phyloP scores from a whole-genome alignment of 768 basidiomycete genomes.

The Hypsizygus marmoreus region DNA sequence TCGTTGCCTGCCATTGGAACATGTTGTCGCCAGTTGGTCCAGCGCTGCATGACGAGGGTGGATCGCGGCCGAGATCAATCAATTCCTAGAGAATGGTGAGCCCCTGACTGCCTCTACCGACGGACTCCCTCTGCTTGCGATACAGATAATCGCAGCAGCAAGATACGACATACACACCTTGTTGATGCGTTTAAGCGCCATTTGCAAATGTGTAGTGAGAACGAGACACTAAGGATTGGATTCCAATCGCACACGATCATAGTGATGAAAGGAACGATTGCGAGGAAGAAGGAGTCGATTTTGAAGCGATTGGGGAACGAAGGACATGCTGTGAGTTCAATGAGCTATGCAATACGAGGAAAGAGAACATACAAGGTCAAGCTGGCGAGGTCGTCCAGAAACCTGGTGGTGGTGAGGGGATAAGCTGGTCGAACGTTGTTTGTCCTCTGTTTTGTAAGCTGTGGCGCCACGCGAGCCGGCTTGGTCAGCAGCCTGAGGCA shows the following conservation, averaged over 20 bases:
- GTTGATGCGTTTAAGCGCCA: constrained; percentile 99
- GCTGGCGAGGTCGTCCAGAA: constrained; percentile 26
- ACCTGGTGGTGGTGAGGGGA: constrained; percentile 53
- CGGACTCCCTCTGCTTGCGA: constrained; percentile 13
- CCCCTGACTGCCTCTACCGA: constrained; percentile 17
- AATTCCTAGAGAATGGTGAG: constrained; percentile 71
- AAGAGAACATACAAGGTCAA: constrained; percentile 35
- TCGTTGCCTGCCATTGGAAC: constrained; percentile 99
- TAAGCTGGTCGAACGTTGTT: constrained; percentile 44
- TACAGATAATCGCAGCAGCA: constrained; percentile 8
- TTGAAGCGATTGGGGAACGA: constrained; percentile 28
- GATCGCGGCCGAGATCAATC: constrained; percentile 98
- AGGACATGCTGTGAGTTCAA: constrained; percentile 17
- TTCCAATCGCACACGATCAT: constrained; percentile 48
- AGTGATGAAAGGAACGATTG: constrained; percentile 25
- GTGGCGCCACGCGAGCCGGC: constrained; percentile 29
- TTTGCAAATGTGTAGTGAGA: constrained; percentile 38
- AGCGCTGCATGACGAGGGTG: constrained; percentile 98
- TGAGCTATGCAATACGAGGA: constrained; percentile 1
- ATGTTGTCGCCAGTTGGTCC: constrained; percentile 97
- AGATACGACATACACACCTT: constrained; percentile 57
- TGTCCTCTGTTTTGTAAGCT: constrained; percentile 49
- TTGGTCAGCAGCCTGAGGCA: constrained; percentile 42
- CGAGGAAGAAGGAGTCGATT: constrained; percentile 30
- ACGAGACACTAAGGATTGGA: constrained; percentile 30